Conservation (phyloP, 257 asterid genomes). For the Fraxinus anomala region DNA sequence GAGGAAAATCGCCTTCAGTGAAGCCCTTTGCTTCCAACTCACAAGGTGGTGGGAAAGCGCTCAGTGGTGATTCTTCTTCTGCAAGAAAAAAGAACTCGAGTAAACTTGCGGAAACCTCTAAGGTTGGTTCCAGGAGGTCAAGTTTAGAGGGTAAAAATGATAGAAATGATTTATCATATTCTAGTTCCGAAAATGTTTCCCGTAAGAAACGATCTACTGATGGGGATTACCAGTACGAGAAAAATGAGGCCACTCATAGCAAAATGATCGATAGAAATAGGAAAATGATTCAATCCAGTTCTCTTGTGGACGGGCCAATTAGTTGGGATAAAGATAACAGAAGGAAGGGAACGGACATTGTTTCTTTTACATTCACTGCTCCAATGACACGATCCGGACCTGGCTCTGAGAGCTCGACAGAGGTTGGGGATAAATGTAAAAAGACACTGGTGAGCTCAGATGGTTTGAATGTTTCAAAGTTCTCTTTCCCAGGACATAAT, state of each 20-base stretch:
- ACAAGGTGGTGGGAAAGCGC: slow-evolving; percentile 50
- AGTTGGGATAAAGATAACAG: slow-evolving; percentile 45
- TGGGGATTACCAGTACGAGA: slow-evolving; percentile 61
- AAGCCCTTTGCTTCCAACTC: slow-evolving; percentile 39
- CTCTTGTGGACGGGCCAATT: too few relatives aligned
- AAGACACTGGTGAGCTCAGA: slow-evolving; percentile 41
- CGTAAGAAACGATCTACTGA: slow-evolving; percentile 75
- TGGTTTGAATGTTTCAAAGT: slow-evolving; percentile 37
- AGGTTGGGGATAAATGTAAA: slow-evolving; percentile 43
- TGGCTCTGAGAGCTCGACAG: slow-evolving; percentile 27
- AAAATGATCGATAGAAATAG: slow-evolving; percentile 35
- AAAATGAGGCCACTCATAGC: slow-evolving; percentile 35
- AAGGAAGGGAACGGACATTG: slow-evolving; percentile 56
- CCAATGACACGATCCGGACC: slow-evolving; percentile 58
- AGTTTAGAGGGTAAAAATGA: slow-evolving; percentile 44
- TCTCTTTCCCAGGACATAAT: slow-evolving; percentile 43
- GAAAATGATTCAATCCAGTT: slow-evolving; percentile 42
- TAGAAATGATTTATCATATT: slow-evolving; percentile 40
- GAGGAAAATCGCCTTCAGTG: slow-evolving; percentile 52
- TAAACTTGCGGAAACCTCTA: slow-evolving; percentile 48
- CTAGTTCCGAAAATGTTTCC: slow-evolving; percentile 44
- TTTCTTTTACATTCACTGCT: slow-evolving; percentile 89
- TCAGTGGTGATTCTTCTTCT: slow-evolving; percentile 48
- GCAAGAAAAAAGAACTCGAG: slow-evolving; percentile 42
- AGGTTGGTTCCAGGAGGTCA: slow-evolving; percentile 54